Evolutionary conservation across 345 rosid species (phyloP).

Genomic region (Boechera divaricarpa): DNA sequence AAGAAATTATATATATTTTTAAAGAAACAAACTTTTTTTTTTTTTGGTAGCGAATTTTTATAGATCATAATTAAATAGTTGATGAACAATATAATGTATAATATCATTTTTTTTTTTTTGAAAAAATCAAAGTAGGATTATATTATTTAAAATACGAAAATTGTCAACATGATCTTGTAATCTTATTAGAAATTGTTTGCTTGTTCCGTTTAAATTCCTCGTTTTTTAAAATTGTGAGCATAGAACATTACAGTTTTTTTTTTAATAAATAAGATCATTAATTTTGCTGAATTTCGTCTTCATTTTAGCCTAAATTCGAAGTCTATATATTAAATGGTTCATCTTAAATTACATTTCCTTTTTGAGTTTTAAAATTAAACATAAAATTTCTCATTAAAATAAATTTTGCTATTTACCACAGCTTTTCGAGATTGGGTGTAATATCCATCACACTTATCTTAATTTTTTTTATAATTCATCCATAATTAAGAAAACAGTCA

Average conservation of each 20-base stretch:
- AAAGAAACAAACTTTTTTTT: not conserved
- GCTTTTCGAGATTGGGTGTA: not conserved
- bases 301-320: not conserved
- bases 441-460: not conserved
- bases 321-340: not conserved
- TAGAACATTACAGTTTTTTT: slow-evolving; percentile 7
- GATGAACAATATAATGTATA: not conserved
- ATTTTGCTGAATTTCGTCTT: not conserved
- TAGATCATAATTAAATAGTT: slow-evolving; percentile 11
- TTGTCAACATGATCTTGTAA: slow-evolving; percentile 34
- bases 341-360: not conserved
- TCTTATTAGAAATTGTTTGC: slow-evolving; percentile 7
- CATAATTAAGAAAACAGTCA: not conserved
- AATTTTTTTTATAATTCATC: not conserved
- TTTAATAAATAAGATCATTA: not conserved
- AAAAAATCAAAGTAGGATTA: slow-evolving; percentile 28
- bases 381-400: not conserved
- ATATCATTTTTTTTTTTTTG: not conserved
- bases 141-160: slow-evolving; percentile 20
- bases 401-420: not conserved
- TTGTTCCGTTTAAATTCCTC: slow-evolving; percentile 35
- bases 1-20: slow-evolving; percentile 1
- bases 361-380: not conserved
- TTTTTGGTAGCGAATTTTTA: slow-evolving; percentile 2
- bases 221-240: slow-evolving; percentile 4